Evolutionary conservation across 805 yeast species (phyloP).

Genomic region (Scheffersomyces amazonensis): DNA sequence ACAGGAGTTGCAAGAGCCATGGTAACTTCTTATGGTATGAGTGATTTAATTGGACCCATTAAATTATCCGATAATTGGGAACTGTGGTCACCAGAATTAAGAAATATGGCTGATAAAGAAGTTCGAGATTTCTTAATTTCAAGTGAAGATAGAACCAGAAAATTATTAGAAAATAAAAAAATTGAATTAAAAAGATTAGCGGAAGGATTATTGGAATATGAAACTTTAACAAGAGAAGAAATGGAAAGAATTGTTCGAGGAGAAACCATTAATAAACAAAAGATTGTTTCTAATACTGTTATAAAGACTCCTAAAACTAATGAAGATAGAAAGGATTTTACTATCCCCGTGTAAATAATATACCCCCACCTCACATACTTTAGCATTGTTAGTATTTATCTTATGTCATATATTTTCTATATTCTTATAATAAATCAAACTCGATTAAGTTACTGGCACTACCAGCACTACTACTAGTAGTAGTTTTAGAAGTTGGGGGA

Average conservation of each 20-base stretch:
- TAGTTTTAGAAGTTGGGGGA: too few species aligned
- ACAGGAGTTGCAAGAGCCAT: conserved; percentile 92
- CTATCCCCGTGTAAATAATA: not conserved
- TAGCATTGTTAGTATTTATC: too few species aligned
- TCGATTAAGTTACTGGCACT: too few species aligned
- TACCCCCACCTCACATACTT: too few species aligned
- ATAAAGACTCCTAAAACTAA: conserved; percentile 11
- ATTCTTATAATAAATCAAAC: not conserved
- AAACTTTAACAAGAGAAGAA: conserved; percentile 87
- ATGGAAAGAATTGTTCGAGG: conserved; percentile 85
- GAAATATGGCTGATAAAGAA: conserved; percentile 91
- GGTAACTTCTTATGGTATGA: conserved; percentile 98
- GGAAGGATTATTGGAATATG: conserved; percentile 90
- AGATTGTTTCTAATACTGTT: conserved; percentile 74
- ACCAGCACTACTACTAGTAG: too few species aligned
- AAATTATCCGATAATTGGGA: conserved; percentile 89
- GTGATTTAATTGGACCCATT: conserved; percentile 89
- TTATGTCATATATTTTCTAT: too few species aligned
- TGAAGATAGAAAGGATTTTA: not conserved
- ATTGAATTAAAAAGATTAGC: conserved; percentile 84
- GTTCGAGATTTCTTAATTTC: conserved; percentile 70
- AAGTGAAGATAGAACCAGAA: conserved; percentile 78
- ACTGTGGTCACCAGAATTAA: conserved; percentile 85
- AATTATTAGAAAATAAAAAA: conserved; percentile 56
- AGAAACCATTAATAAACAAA: conserved; percentile 65